phyloP scores from a whole-genome alignment of 2,329 filamentous ascomycete species.

The Didymella glomerata region DNA sequence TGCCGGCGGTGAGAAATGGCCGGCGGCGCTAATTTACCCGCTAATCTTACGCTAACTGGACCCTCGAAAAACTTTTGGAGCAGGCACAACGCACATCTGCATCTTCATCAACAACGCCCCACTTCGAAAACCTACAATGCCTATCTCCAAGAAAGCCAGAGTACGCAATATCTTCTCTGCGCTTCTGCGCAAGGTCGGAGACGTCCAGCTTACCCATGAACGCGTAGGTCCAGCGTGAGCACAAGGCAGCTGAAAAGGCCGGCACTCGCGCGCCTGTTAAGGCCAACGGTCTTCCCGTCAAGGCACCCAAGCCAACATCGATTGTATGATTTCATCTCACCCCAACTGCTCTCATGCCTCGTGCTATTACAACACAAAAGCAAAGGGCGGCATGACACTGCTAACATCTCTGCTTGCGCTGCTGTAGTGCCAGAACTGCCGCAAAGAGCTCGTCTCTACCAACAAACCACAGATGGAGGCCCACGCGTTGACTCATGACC shows the following conservation, averaged over 20 bases:
- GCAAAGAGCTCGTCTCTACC: constrained; percentile 62
- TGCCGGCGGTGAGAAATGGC: no score
- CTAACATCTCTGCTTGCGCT: constrained; percentile 11
- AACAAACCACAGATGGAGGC: constrained; percentile 62
- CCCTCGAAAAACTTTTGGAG: constrained; percentile 2
- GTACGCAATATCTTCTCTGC: constrained; percentile 31
- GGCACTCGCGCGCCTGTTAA: constrained; percentile 64
- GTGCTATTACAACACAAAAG: neutral
- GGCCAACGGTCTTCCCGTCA: constrained; percentile 64
- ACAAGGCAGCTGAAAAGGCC: constrained; percentile 63
- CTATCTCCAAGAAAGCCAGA: constrained; percentile 60
- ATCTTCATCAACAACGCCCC: neutral
- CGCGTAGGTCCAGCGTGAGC: constrained; percentile 61
- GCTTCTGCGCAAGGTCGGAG: neutral
- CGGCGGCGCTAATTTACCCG: no score
- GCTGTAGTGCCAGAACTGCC: constrained; percentile 60
- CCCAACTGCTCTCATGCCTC: neutral
- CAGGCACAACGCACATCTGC: neutral
- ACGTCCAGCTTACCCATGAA: constrained; percentile 3
- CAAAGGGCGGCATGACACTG: constrained; percentile 3
- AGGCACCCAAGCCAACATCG: constrained; percentile 62
- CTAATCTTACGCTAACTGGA: neutral
- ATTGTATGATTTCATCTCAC: constrained; percentile 49
- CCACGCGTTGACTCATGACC: constrained; percentile 62
- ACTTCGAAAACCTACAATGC: constrained; percentile 48